Base-by-base conservation (phyloP, 2,329 filamentous ascomycete genomes). In the Ilyonectria destructans region DNA sequence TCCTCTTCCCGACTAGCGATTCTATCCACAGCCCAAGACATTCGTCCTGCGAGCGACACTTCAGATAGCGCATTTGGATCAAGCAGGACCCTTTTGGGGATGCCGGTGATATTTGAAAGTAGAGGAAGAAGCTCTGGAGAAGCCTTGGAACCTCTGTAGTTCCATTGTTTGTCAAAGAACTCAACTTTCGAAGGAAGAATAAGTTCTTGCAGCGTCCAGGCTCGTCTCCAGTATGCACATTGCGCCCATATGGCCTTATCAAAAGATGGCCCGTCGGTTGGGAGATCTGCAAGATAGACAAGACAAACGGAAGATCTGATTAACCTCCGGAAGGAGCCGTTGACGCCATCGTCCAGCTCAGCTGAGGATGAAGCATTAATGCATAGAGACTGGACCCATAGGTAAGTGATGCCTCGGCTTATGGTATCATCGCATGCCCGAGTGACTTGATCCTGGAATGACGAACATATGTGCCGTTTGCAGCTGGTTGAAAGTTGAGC, bases 121-220 rank as follows among this genome's bases (percentile, higher is more conserved):
- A 33, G 10, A 33, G 8, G 31, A 2, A 33, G 31, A 33, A 33
- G 31, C 31, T 33, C 31, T 9, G 8, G 8, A 33, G 31, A 33
- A 12, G 31, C 10, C 6, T 33, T 33, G 6, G 31, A 33, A 12
- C 31, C 31, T 33, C 31, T 33, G 8, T 33, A 9, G 26, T 46
- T 58, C 35, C 35, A 58, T 12, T 58, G 13, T 6, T 46, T 40
- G 3, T 58, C 55, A 17, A 58, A 58, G 2, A 58, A 58, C 23
- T 58, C 21, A 21, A 58, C 40, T 2, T 7, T 17, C 2, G 37
- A 15, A 2, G 55, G 40, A 4, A 43, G 21, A 29, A 58, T 58
- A 4, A 58, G 21, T 21, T 58, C 37, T 21, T 43, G 37, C 2
- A 58, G n/a, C 4, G 35, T 45, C 55, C 55, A 33, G 7, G 55